phyloP scores from a whole-genome alignment of 805 yeast species.

The Naumovozyma castellii region DNA sequence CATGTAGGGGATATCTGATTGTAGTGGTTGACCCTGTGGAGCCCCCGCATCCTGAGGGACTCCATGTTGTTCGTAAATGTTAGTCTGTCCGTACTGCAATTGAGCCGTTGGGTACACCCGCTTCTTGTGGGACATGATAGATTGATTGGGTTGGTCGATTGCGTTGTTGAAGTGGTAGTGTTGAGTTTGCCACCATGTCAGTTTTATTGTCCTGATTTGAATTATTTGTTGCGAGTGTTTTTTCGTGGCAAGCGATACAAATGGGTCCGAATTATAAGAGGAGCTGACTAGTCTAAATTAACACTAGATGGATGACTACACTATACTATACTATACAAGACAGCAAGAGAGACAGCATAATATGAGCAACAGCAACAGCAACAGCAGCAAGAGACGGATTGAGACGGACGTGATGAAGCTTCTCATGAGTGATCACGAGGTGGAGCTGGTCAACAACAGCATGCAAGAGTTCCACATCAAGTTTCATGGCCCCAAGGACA shows the following conservation, averaged over 20 bases:
- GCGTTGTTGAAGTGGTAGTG: not conserved
- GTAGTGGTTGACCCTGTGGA: constrained; percentile 18
- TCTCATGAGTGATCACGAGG: constrained; percentile 88
- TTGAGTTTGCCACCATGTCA: not conserved
- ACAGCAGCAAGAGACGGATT: constrained; percentile 37
- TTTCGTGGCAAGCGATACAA: too few species aligned
- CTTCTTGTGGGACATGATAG: constrained; percentile 24
- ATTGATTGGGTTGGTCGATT: not conserved
- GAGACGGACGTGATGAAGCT: constrained; percentile 95
- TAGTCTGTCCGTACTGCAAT: constrained; percentile 26
- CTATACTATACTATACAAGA: too few species aligned
- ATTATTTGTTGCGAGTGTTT: too few species aligned
- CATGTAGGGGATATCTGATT: too few species aligned
- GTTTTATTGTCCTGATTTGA: not conserved
- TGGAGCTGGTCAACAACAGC: constrained; percentile 68
- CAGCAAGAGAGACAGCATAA: too few species aligned
- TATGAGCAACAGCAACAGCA: not conserved
- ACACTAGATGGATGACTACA: too few species aligned
- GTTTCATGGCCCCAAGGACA: constrained; percentile 75
- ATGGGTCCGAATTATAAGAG: too few species aligned
- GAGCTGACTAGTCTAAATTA: too few species aligned
- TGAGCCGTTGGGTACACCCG: constrained; percentile 44
- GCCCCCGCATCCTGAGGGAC: not conserved
- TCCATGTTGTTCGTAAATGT: not conserved
- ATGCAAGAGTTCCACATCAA: constrained; percentile 81